Evolutionary conservation across 2,329 filamentous ascomycete genomes (phyloP), one percentile per base, ranked within the genome.

Genomic region (Ramichloridium luteum): DNA sequence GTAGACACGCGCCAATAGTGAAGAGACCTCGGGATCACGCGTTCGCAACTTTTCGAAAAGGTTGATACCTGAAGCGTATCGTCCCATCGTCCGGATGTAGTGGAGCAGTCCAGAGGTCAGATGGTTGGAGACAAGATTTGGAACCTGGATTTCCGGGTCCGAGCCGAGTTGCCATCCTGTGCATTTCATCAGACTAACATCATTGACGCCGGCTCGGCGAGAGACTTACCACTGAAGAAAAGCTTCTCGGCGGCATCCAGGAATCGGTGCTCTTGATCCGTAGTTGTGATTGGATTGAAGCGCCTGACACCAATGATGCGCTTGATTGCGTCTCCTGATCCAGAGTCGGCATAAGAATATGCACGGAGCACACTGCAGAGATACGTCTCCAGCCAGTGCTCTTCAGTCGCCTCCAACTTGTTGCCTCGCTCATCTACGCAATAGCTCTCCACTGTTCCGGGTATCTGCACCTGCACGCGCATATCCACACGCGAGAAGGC

Each of bases 211-310:
- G n/a, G n/a, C n/a, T n/a, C n/a, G n/a, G n/a, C n/a, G n/a, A n/a
- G n/a, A n/a, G n/a, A 35, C 45, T 37, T 43, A 83, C 85, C 88
- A 59, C 81, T 75, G 62, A 96, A 96, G 60, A 98, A 98, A 17
- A 98, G 68, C 49, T 81, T 80, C 60, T 98, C 90, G 8, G 90
- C 90, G 13, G 90, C 84, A 50, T 93, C 81, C 25, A 98, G 66
- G 55, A 98, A 98, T 43, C 83, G 83, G 54, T 98, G 90, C 59
- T 98, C 90, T 38, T 84, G 85, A 57, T 98, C 90, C n/a, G 90
- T 96, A 57, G 82, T 96, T 28, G 85, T 94, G 39, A 98, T 83
- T 1, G 90, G 90, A 53, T 98, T 98, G 68, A 98, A 96, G 41
- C 90, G 74, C 46, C 90, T 73, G 30, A 96, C 85, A n/a, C 88